A percentile compares a stretch with the other conserved stretches of the same genome.
Evolutionary conservation across 1,139 yeast species (phyloP).

Genomic region (Ashbya aceris): DNA sequence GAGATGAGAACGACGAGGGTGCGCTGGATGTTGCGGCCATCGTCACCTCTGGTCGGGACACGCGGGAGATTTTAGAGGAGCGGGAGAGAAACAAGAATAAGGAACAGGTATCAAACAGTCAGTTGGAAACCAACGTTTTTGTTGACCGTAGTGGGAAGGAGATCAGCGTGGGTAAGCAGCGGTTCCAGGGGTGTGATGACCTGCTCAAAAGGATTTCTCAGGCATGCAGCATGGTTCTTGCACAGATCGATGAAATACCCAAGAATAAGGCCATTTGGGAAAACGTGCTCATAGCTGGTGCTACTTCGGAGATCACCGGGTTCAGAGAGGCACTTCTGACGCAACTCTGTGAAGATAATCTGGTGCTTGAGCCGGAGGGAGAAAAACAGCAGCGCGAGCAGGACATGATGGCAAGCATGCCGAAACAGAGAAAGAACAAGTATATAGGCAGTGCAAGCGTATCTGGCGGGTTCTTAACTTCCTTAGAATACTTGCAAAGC

Average conservation of each 20-base stretch:
- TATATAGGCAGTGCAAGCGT: constrained; percentile 18
- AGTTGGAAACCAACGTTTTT: constrained; percentile 59
- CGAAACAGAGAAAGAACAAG: constrained; percentile 23
- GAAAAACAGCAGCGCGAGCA: constrained; percentile 31
- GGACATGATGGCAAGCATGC: constrained; percentile 17
- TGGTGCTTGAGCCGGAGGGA: constrained; percentile 34
- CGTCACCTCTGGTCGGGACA: constrained; percentile 61
- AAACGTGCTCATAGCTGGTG: constrained; percentile 70
- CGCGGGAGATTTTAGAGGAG: constrained; percentile 55
- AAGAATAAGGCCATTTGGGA: constrained; percentile 84
- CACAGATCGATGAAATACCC: constrained; percentile 52
- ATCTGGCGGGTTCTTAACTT: constrained; percentile 16
- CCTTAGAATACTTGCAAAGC: constrained; percentile 44
- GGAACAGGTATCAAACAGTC: constrained; percentile 38
- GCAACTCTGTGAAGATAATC: constrained; percentile 49
- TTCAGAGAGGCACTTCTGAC: constrained; percentile 61
- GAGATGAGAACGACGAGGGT: constrained; percentile 52
- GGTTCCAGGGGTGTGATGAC: constrained; percentile 68
- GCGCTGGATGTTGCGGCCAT: constrained; percentile 83
- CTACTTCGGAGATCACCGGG: constrained; percentile 66
- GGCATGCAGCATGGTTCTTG: constrained; percentile 46
- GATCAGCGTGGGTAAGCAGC: constrained; percentile 68
- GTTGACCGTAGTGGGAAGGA: constrained; percentile 47
- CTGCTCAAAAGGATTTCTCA: constrained; percentile 48
- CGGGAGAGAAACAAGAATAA: constrained; percentile 40